These are phyloP conservation scores for Hemisphaericaspora lyxosophila DNA, from an alignment of 1,139 yeast genomes.

Conservation along the genomic window DNA sequence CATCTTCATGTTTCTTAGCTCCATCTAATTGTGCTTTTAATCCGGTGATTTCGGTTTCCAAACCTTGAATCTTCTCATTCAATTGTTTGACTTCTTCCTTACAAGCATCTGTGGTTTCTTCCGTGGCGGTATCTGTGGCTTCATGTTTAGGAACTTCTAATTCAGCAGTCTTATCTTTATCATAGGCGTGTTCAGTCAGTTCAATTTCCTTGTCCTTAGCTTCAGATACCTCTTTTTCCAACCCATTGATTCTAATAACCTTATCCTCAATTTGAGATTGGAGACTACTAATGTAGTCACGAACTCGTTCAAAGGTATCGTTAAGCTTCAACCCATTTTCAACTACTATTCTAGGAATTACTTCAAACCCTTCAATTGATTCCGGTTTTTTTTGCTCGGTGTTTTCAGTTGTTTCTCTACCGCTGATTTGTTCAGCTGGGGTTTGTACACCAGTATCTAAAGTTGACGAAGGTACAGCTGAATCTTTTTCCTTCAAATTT, in stretches of 20 bases:
- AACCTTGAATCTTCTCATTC: neutral
- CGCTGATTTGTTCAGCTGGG: neutral
- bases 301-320: neutral
- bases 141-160: neutral
- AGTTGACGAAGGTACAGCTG: neutral
- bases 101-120: neutral
- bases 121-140: neutral
- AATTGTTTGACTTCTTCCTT: neutral
- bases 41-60: constrained; percentile 2
- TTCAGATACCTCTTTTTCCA: neutral
- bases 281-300: neutral
- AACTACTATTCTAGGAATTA: neutral
- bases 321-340: neutral
- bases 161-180: neutral
- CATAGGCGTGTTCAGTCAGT: neutral
- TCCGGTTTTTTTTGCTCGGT: neutral
- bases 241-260: neutral
- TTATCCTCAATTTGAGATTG: constrained; percentile 2
- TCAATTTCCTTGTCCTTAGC: constrained; percentile 1
- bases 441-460: constrained; percentile 1
- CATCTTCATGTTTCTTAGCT: neutral
- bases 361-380: neutral
- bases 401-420: neutral
- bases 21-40: constrained; percentile 4
- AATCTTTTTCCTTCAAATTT: constrained; percentile 2